phyloP scores from a whole-genome alignment of 495 filamentous ascomycete species.

The Chaetomium cochliodes region DNA sequence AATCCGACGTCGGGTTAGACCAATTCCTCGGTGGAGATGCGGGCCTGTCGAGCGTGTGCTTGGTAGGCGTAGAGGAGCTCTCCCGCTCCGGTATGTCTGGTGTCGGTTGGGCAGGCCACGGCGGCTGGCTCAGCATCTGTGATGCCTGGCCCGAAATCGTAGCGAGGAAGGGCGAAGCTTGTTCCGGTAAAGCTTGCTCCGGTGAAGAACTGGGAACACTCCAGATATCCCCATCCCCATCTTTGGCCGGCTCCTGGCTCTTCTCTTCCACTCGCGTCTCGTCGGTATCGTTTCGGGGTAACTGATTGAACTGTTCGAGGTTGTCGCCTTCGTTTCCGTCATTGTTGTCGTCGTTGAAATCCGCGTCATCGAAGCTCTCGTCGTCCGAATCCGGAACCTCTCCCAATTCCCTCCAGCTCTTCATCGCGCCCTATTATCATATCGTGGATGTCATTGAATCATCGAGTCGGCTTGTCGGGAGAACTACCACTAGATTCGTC shows the following conservation, averaged over 20 bases:
- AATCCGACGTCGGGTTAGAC: not conserved
- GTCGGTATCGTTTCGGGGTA: not conserved
- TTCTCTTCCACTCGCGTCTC: not conserved
- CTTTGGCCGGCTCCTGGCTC: not conserved
- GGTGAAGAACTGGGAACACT: slow-evolving; percentile 26
- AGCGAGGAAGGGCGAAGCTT: not conserved
- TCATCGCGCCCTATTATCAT: slow-evolving; percentile 45
- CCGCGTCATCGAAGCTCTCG: slow-evolving; percentile 45
- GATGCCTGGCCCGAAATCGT: not conserved
- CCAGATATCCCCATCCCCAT: slow-evolving; percentile 27
- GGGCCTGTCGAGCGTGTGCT: not conserved
- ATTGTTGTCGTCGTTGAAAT: slow-evolving; percentile 31
- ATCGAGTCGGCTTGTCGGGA: not conserved
- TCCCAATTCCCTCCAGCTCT: slow-evolving; percentile 57
- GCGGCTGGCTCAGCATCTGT: slow-evolving; percentile 8
- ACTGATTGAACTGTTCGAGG: not conserved
- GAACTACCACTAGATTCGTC: not conserved
- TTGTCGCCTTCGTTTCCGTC: slow-evolving; percentile 2
- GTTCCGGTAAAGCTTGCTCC: slow-evolving; percentile 6
- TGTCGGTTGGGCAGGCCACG: not conserved
- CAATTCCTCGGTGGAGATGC: not conserved
- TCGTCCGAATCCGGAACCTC: slow-evolving; percentile 60
- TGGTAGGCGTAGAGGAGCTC: too few species aligned
- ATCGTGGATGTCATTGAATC: slow-evolving; percentile 26
- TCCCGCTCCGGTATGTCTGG: not conserved